A percentile compares a stretch with the other conserved stretches of the same genome.
Evolutionary conservation across 2,329 filamentous ascomycete genomes (phyloP).

Genomic region (Botrytis sinoallii): DNA sequence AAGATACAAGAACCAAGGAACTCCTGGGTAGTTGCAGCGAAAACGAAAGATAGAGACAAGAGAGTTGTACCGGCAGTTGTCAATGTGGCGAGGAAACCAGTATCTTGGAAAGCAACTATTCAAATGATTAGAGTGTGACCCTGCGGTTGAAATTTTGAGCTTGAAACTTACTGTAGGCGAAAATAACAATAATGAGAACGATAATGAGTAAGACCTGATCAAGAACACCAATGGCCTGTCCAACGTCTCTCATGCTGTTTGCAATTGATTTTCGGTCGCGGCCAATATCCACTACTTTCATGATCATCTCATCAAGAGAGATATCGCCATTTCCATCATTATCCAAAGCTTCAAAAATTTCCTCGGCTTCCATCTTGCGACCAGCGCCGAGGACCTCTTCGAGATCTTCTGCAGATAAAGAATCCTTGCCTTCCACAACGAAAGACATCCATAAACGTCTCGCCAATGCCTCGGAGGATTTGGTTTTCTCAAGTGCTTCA

Average conservation of each 20-base stretch:
- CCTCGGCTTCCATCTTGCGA: slow-evolving; percentile 74
- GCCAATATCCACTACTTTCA: slow-evolving; percentile 76
- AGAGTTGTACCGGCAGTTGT: slow-evolving; percentile 88
- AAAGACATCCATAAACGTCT: slow-evolving; percentile 97
- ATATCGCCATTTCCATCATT: slow-evolving; percentile 90
- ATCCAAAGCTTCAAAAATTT: slow-evolving; percentile 79
- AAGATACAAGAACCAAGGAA: slow-evolving; percentile 98
- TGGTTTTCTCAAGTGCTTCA: slow-evolving; percentile 80
- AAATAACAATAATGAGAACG: slow-evolving; percentile 74
- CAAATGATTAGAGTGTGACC: slow-evolving; percentile 29
- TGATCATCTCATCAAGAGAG: slow-evolving; percentile 83
- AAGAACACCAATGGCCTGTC: slow-evolving; percentile 87
- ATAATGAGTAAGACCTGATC: slow-evolving; percentile 82
- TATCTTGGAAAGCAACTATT: slow-evolving; percentile 80
- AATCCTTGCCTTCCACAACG: slow-evolving; percentile 82
- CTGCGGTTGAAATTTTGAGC: slow-evolving; percentile 14
- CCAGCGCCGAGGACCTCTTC: slow-evolving; percentile 78
- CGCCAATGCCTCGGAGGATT: slow-evolving; percentile 87
- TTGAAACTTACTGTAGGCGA: slow-evolving; percentile 67
- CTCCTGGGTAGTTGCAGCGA: slow-evolving; percentile 87
- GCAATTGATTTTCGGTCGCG: slow-evolving; percentile 84
- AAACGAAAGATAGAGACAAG: slow-evolving; percentile 94
- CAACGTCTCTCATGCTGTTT: slow-evolving; percentile 95
- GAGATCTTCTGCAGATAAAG: slow-evolving; percentile 77
- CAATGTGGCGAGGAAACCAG: slow-evolving; percentile 78